Evolutionary conservation across 2,329 filamentous ascomycete species (phyloP).

Genomic region (Verticillium isaacii): DNA sequence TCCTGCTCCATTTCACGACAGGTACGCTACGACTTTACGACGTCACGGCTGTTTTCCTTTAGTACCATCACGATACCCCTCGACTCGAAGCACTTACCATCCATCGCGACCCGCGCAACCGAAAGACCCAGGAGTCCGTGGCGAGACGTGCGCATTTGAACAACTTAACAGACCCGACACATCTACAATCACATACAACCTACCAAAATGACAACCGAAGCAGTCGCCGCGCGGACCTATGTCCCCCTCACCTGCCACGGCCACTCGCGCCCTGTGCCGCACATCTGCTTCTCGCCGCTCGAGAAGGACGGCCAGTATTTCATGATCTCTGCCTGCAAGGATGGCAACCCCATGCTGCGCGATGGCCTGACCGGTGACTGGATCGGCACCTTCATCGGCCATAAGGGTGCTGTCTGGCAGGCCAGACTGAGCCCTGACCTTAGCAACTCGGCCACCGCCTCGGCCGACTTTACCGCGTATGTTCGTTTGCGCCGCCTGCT

Average conservation of each 20-base stretch:
- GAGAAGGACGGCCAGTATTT: constrained; percentile 84
- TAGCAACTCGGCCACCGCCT: constrained; percentile 83
- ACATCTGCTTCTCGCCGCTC: constrained; percentile 82
- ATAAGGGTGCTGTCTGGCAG: constrained; percentile 98
- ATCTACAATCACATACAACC: neutral
- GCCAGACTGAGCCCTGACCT: constrained; percentile 86
- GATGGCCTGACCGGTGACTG: constrained; percentile 95
- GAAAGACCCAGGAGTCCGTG: neutral
- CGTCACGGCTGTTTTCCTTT: neutral
- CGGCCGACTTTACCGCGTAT: constrained; percentile 92
- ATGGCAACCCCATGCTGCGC: constrained; percentile 97
- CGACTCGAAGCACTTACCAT: neutral
- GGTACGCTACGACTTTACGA: neutral
- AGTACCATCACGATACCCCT: neutral
- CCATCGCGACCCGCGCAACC: neutral
- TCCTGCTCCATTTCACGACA: neutral
- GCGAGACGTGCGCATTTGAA: neutral
- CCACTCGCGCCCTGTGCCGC: constrained; percentile 86
- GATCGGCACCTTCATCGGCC: constrained; percentile 97
- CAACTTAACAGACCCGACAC: neutral
- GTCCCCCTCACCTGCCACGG: constrained; percentile 93
- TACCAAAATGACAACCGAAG: neutral
- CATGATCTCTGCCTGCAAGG: constrained; percentile 91
- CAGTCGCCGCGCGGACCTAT: constrained; percentile 44
- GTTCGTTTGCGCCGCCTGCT: constrained; percentile 21